A percentile compares a stretch with the other conserved stretches of the same genome.
phyloP scores from a whole-genome alignment of 2,329 filamentous ascomycete genomes.

The Colletotrichum musicola region DNA sequence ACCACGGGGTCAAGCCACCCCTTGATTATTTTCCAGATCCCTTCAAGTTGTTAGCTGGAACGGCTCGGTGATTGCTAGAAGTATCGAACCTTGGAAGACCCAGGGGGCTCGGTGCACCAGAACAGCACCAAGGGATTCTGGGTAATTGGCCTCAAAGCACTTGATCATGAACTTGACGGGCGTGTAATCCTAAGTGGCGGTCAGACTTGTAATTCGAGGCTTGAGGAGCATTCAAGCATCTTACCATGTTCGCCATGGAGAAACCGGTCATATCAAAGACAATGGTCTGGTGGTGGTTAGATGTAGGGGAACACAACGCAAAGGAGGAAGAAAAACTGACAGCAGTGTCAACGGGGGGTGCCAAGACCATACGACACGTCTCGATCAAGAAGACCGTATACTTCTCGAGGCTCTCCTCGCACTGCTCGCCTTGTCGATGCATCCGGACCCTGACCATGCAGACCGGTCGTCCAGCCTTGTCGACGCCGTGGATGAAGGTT shows the following conservation, averaged over 20 bases:
- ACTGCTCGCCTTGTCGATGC: slow-evolving; percentile 86
- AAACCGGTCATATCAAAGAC: slow-evolving; percentile 98
- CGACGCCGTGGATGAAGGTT: slow-evolving; percentile 89
- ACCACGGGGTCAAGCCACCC: slow-evolving; percentile 98
- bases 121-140: slow-evolving; percentile 89
- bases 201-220: slow-evolving; percentile 38
- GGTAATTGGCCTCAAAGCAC: slow-evolving; percentile 98
- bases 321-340: slow-evolving; percentile 66
- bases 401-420: slow-evolving; percentile 82
- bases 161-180: slow-evolving; percentile 99
- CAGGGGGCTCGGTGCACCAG: slow-evolving; percentile 97
- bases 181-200: slow-evolving; percentile 77
- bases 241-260: slow-evolving; percentile 92
- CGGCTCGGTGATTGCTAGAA: slow-evolving; percentile 29
- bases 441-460: slow-evolving; percentile 87
- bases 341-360: slow-evolving; percentile 87
- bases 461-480: slow-evolving; percentile 87
- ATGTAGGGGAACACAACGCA: too few relatives aligned
- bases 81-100: slow-evolving; percentile 85
- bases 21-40: slow-evolving; percentile 95
- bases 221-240: slow-evolving; percentile 38
- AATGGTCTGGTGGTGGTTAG: slow-evolving; percentile 72
- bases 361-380: slow-evolving; percentile 86
- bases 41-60: slow-evolving; percentile 54
- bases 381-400: slow-evolving; percentile 97